These are phyloP conservation scores for Rosa hybrid DNA, from an alignment of 331 rosid species.

Conservation along the genomic window DNA sequence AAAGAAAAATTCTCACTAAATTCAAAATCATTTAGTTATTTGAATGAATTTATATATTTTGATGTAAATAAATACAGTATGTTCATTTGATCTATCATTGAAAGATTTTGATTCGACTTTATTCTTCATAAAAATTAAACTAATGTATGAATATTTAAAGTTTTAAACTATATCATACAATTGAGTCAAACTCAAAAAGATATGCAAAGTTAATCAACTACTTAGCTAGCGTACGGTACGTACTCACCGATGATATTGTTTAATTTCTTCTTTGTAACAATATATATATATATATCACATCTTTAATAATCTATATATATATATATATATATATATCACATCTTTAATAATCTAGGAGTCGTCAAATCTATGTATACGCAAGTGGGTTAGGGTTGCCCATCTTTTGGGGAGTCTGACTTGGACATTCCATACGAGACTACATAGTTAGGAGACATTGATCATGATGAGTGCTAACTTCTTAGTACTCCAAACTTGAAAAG, in stretches of 20 bases:
- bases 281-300: not conserved
- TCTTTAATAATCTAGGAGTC: conserved; percentile 1
- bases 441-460: not conserved
- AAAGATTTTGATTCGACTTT: not conserved
- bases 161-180: not conserved
- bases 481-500: not conserved
- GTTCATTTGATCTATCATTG: no score
- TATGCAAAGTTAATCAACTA: not conserved
- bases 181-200: no score
- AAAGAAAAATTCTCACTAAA: no score
- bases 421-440: conserved; percentile 6
- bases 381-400: conserved; percentile 26
- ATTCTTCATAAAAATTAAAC: not conserved
- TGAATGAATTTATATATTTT: no score
- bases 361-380: not conserved
- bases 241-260: not conserved
- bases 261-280: not conserved
- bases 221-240: no score
- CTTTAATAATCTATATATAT: not conserved
- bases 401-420: conserved; percentile 20
- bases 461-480: not conserved
- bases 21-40: no score
- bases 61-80: no score
- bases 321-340: not conserved
- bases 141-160: no score